Evolutionary conservation across 768 basidiomycete genomes (phyloP).

Genomic region (Leccinum broughii): DNA sequence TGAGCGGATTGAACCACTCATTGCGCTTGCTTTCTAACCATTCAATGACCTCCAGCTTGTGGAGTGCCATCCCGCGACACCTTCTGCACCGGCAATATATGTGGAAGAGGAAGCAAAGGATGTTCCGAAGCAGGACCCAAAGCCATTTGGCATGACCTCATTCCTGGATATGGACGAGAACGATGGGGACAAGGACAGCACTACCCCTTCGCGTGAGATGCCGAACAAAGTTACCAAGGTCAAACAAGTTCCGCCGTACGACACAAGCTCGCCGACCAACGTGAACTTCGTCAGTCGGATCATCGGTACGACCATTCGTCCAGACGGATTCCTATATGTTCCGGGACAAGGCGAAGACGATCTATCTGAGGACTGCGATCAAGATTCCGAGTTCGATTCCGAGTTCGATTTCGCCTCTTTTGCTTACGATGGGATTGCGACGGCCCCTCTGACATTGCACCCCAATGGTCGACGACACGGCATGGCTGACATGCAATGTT

Average conservation of each 20-base stretch:
- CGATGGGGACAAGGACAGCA: background rate
- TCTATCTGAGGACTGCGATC: background rate
- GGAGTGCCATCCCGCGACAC: slow-evolving; percentile 17
- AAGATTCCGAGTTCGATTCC: background rate
- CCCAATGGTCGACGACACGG: slow-evolving; percentile 11
- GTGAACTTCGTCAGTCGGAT: slow-evolving; percentile 12
- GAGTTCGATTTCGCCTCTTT: background rate
- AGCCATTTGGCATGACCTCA: slow-evolving; percentile 11
- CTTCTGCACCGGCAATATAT: slow-evolving; percentile 15
- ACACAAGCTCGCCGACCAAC: slow-evolving; percentile 1
- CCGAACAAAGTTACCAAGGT: background rate
- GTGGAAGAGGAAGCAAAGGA: slow-evolving; percentile 22
- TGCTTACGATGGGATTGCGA: background rate
- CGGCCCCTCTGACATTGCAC: background rate
- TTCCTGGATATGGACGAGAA: background rate
- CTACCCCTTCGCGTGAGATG: background rate
- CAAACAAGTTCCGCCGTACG: slow-evolving; percentile 17
- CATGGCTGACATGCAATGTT: slow-evolving; percentile 7
- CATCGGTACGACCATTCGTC: slow-evolving; percentile 17
- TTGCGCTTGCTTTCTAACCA: background rate
- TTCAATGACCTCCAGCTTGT: slow-evolving; percentile 9
- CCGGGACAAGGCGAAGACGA: background rate
- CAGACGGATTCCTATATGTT: slow-evolving; percentile 14
- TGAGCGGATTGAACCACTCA: background rate
- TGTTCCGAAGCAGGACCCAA: slow-evolving; percentile 1